These are phyloP conservation scores for Gardenia jasminoides DNA, from an alignment of 257 asterid genomes.

Conservation along the genomic window DNA sequence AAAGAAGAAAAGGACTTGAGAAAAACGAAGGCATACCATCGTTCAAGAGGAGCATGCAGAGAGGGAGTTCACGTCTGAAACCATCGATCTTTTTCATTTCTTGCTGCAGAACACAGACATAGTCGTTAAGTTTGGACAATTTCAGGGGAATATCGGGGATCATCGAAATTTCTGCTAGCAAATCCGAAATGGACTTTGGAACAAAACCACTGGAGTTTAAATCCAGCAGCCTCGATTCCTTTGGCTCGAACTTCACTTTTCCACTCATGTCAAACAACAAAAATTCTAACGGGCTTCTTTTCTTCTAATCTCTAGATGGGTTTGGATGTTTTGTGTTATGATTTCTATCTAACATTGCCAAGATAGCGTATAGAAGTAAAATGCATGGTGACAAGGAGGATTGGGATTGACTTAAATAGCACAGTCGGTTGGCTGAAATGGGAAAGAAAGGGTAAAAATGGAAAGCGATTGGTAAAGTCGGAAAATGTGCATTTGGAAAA, in stretches of 20 bases:
- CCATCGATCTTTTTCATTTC: slow-evolving; percentile 31
- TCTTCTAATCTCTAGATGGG: not conserved
- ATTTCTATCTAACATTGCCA: slow-evolving; percentile 6
- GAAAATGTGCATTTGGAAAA: not conserved
- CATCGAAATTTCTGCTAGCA: slow-evolving; percentile 35
- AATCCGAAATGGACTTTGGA: slow-evolving; percentile 37
- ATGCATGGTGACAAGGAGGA: slow-evolving; percentile 20
- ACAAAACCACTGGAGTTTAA: slow-evolving; percentile 17
- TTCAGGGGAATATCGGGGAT: slow-evolving; percentile 26
- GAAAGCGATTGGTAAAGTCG: not conserved
- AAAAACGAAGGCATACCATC: slow-evolving; percentile 28
- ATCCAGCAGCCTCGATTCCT: slow-evolving; percentile 30
- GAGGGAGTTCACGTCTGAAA: slow-evolving; percentile 36
- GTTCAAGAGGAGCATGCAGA: slow-evolving; percentile 30
- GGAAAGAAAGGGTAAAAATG: slow-evolving; percentile 26
- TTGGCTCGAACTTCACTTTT: slow-evolving; percentile 32
- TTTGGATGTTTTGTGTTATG: not conserved
- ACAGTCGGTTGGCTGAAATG: slow-evolving; percentile 1
- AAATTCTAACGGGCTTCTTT: not conserved
- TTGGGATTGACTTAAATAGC: slow-evolving; percentile 32
- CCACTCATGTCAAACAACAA: not conserved
- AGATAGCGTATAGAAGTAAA: slow-evolving; percentile 13
- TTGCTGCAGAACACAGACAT: slow-evolving; percentile 27
- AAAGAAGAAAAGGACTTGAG: not conserved
- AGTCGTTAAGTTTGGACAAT: slow-evolving; percentile 20